Base-by-base conservation (phyloP, 371 early-diverging fungal species). In the Mortierella sp. region DNA sequence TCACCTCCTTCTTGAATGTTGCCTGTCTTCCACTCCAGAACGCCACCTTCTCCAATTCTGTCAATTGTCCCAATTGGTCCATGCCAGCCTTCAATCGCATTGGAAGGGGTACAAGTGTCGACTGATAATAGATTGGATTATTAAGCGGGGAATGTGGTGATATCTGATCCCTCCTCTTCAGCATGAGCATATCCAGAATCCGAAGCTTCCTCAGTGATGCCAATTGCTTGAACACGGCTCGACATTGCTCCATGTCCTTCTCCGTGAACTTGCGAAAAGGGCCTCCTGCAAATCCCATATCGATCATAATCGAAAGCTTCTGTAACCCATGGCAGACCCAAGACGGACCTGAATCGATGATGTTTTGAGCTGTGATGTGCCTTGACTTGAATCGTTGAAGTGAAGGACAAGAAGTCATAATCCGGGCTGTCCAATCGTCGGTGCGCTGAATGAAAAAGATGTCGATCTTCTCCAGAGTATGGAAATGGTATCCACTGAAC, bases 201-300 rank as follows among this genome's bases (percentile, higher is more conserved):
- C 19, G 56, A 2, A 56, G 21, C 28, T 56, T 45, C 17, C 10
- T 25, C 4, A 56, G 45, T 2, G 12, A n/a, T 13, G 56, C 56
- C 31, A 56, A n/a, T n/a, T 45, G 31, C 12, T 45, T 43, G 45
- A 45, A 56, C 17, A 56, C 45, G 12, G 45, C n/a, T 31, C 56
- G 56, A 45, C 56, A 56, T 24, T 56, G 44, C 2, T 14, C 45
- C 7, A 45, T 13, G n/a, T 56, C 56, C 21, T 56, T 50, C 17
- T 37, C 37, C 4, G 59, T 50, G n/a, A 50, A 45, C 39, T 34
- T 59, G 8, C 58, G 39, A n/a, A n/a, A n/a, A n/a, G n/a, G n/a
- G n/a, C n/a, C n/a, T n/a, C n/a, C n/a, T n/a, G n/a, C n/a, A 48
- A 51, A 43, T 14, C 51, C 64, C 57, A 63, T 57, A 17, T 63